phyloP scores from a whole-genome alignment of 345 rosid species.

The Gossypium longicalyx region DNA sequence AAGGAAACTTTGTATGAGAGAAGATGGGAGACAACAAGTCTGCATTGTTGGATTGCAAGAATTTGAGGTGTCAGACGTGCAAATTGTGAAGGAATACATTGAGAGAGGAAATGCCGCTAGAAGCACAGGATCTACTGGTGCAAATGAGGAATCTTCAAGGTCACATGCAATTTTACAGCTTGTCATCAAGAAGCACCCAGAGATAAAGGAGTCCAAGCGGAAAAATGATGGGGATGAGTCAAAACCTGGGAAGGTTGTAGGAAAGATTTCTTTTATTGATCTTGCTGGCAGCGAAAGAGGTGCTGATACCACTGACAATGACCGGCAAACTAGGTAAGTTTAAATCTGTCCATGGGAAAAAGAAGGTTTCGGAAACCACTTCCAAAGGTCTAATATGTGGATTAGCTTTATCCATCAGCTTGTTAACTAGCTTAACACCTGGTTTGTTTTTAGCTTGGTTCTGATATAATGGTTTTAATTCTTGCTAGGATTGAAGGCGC shows the following conservation, averaged over 20 bases:
- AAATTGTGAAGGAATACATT: slow-evolving; percentile 87
- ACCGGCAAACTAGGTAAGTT: slow-evolving; percentile 83
- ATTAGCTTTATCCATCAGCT: neutral
- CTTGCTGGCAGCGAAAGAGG: slow-evolving; percentile 99
- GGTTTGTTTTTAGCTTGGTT: neutral
- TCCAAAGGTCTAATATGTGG: neutral
- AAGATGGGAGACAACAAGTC: slow-evolving; percentile 98
- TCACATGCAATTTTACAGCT: slow-evolving; percentile 7
- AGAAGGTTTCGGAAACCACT: neutral
- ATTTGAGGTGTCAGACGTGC: slow-evolving; percentile 92
- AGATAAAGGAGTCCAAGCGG: slow-evolving; percentile 77
- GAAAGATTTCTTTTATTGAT: slow-evolving; percentile 96
- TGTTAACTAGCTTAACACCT: neutral
- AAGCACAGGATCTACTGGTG: slow-evolving; percentile 82
- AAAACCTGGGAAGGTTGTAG: slow-evolving; percentile 70
- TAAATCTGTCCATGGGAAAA: neutral
- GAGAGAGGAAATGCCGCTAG: slow-evolving; percentile 91
- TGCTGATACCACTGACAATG: slow-evolving; percentile 98
- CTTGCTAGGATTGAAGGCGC: slow-evolving; percentile 33
- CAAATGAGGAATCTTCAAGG: slow-evolving; percentile 9
- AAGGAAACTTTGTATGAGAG: slow-evolving; percentile 98
- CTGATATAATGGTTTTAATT: neutral
- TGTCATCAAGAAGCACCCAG: slow-evolving; percentile 69
- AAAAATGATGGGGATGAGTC: slow-evolving; percentile 72
- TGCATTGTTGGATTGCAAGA: slow-evolving; percentile 99